Percentiles rank a stretch among this genome's conserved stretches.
Conservation (phyloP, 371 early-diverging fungal genomes). For the Umbelopsis sp. region DNA sequence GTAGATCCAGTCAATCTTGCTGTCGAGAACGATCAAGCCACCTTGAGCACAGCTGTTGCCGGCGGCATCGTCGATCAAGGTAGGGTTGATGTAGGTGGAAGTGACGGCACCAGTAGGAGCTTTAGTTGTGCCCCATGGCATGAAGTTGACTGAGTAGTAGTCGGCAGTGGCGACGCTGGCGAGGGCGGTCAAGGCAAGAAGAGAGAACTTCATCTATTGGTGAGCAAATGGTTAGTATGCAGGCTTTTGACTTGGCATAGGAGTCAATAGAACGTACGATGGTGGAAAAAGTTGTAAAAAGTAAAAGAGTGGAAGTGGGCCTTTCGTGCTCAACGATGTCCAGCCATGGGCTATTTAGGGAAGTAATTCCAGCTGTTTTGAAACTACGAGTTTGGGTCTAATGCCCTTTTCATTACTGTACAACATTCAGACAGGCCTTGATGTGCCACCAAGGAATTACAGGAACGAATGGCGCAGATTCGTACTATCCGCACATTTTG, state of each 20-base stretch:
- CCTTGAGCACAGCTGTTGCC: background rate
- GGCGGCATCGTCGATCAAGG: background rate
- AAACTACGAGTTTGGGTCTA: constrained; percentile 1
- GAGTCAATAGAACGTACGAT: background rate
- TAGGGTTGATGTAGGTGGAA: constrained; percentile 6
- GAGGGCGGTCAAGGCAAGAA: constrained; percentile 4
- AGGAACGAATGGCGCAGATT: background rate
- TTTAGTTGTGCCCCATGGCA: background rate
- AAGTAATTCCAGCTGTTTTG: background rate
- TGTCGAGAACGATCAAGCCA: background rate
- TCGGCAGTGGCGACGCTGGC: constrained; percentile 4
- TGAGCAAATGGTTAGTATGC: too few relatives aligned
- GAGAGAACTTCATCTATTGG: constrained; percentile 7
- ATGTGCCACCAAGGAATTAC: constrained; percentile 1
- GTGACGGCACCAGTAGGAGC: background rate
- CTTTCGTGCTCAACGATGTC: background rate
- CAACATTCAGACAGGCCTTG: background rate
- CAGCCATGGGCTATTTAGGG: background rate
- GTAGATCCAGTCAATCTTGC: constrained; percentile 2
- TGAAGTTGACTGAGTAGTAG: constrained; percentile 5
- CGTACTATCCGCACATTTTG: background rate
- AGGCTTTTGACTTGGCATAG: background rate
- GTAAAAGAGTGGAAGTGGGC: constrained; percentile 3
- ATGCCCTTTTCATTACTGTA: constrained; percentile 1
- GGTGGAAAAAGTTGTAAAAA: background rate